Percentiles rank a stretch among this genome's conserved stretches.
Evolutionary conservation across 495 filamentous ascomycete genomes (phyloP).

Genomic region (Penicillium nucicola): DNA sequence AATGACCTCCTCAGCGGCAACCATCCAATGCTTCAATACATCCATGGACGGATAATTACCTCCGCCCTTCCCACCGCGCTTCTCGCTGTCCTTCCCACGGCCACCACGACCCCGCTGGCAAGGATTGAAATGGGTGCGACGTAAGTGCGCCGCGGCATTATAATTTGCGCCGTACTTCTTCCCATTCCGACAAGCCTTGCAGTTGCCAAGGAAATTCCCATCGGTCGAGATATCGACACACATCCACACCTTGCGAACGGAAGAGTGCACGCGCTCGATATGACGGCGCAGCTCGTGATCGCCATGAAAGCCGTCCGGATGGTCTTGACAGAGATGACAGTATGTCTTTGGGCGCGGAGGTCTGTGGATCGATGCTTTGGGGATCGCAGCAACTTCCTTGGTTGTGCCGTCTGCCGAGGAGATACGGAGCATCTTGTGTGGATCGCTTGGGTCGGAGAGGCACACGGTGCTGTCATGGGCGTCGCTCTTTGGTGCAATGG

Average conservation of each 20-base stretch:
- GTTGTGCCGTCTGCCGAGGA: conserved; percentile 57
- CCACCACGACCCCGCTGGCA: conserved; percentile 53
- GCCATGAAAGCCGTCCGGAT: conserved; percentile 85
- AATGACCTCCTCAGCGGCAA: conserved; percentile 56
- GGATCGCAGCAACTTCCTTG: conserved; percentile 60
- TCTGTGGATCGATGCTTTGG: conserved; percentile 69
- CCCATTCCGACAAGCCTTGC: conserved; percentile 75
- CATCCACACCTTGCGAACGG: conserved; percentile 75
- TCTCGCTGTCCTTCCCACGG: conserved; percentile 54
- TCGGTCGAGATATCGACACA: conserved; percentile 64
- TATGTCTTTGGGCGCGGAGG: conserved; percentile 73
- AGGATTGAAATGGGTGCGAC: conserved; percentile 82
- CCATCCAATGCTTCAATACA: conserved; percentile 79
- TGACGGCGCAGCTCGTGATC: conserved; percentile 92
- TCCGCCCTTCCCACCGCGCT: conserved; percentile 80
- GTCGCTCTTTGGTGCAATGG: conserved; percentile 45
- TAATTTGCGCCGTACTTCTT: conserved; percentile 93
- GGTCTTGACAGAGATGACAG: conserved; percentile 70
- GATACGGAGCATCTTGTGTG: conserved; percentile 52
- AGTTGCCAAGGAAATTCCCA: conserved; percentile 68
- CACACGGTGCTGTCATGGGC: conserved; percentile 16
- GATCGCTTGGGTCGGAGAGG: conserved; percentile 28
- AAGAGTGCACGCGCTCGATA: conserved; percentile 72
- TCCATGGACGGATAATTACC: conserved; percentile 81
- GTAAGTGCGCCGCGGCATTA: conserved; percentile 89